These are phyloP conservation scores for Ogataea hybrid DNA, from an alignment of 1,139 yeast species.

Conservation along the genomic window DNA sequence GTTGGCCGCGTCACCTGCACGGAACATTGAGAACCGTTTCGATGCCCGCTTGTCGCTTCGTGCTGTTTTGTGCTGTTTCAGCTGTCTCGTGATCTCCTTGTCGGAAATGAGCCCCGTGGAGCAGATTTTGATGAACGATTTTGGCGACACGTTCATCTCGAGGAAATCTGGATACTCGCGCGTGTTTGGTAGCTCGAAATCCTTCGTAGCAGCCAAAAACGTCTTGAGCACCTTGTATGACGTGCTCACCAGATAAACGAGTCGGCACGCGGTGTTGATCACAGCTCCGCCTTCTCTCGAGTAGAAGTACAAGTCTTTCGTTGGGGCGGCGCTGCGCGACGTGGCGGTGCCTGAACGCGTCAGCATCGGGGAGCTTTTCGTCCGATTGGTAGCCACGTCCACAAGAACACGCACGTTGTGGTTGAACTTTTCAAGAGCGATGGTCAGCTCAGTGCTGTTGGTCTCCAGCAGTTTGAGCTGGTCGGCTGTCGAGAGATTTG, in stretches of 20 bases:
- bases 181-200: conserved; percentile 63
- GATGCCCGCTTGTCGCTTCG: conserved; percentile 24
- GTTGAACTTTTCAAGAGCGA: conserved; percentile 64
- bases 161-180: conserved; percentile 74
- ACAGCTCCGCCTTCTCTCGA: conserved; percentile 68
- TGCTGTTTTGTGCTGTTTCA: conserved; percentile 15
- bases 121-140: conserved; percentile 58
- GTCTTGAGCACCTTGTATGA: conserved; percentile 36
- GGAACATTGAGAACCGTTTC: conserved; percentile 56
- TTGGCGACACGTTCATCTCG: conserved; percentile 56
- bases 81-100: conserved; percentile 33
- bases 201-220: conserved; percentile 55
- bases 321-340: conserved; percentile 1
- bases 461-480: conserved; percentile 25
- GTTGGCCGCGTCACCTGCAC: conserved; percentile 55
- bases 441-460: conserved; percentile 33
- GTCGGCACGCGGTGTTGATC: conserved; percentile 58
- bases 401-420: conserved; percentile 63
- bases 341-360: neutral
- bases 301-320: conserved; percentile 43
- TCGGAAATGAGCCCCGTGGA: conserved; percentile 58
- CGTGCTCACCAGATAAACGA: conserved; percentile 57
- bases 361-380: neutral
- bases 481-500: conserved; percentile 34
- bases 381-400: conserved; percentile 21